Percentiles rank a stretch among this genome's conserved stretches.
These are phyloP conservation scores for Lasiodiplodia gonubiensis DNA, from an alignment of 2,329 filamentous ascomycete species.

Conservation along the genomic window DNA sequence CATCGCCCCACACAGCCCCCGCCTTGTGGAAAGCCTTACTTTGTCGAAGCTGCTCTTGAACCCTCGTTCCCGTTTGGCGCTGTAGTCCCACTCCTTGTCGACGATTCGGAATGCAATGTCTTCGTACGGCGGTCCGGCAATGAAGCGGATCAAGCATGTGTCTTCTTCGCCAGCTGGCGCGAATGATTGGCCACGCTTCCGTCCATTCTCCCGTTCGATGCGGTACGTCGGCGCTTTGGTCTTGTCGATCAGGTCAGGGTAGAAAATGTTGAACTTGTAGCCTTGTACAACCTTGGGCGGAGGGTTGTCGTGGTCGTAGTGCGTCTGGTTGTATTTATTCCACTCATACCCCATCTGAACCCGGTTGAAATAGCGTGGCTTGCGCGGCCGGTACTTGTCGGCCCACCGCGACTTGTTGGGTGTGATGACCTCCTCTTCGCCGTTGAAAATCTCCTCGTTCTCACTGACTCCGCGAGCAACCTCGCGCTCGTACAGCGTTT, in stretches of 20 bases:
- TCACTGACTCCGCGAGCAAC: slow-evolving; percentile 89
- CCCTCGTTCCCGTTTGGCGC: slow-evolving; percentile 89
- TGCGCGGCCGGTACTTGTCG: slow-evolving; percentile 83
- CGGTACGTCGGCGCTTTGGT: slow-evolving; percentile 93
- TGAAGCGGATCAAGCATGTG: slow-evolving; percentile 94
- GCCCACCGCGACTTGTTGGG: slow-evolving; percentile 75
- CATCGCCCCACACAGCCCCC: slow-evolving; percentile 18
- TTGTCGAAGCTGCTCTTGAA: slow-evolving; percentile 98
- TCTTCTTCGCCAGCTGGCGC: slow-evolving; percentile 94
- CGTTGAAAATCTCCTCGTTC: slow-evolving; percentile 93
- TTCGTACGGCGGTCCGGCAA: slow-evolving; percentile 93
- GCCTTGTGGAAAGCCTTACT: slow-evolving; percentile 60
- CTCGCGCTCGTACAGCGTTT: slow-evolving; percentile 88
- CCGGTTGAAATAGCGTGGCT: slow-evolving; percentile 95
- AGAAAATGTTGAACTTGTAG: slow-evolving; percentile 99
- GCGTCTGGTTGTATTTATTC: slow-evolving; percentile 99
- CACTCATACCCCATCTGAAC: slow-evolving; percentile 99
- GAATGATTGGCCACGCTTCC: slow-evolving; percentile 88
- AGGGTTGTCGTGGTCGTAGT: slow-evolving; percentile 98
- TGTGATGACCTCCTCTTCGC: slow-evolving; percentile 78
- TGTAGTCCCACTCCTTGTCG: slow-evolving; percentile 99
- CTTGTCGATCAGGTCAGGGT: slow-evolving; percentile 95
- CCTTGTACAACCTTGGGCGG: slow-evolving; percentile 98
- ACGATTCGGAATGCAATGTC: slow-evolving; percentile 97
- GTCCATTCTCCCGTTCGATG: slow-evolving; percentile 90